phyloP scores from a whole-genome alignment of 2,329 filamentous ascomycete species.

The Hypoxylon sp. region DNA sequence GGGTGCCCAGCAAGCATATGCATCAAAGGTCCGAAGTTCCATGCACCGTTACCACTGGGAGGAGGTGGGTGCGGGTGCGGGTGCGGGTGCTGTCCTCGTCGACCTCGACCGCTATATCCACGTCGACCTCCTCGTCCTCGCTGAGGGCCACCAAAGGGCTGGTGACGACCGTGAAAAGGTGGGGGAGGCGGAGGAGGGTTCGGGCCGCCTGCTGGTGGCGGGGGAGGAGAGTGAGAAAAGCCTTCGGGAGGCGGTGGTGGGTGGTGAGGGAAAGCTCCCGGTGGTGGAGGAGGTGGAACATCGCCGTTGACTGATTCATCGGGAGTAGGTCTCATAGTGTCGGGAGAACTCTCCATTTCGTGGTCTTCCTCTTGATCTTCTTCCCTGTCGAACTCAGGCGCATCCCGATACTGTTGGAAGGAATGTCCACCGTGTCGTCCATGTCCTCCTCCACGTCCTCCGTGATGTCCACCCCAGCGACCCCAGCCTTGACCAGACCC shows the following conservation, averaged over 20 bases:
- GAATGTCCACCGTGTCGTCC: constrained; percentile 34
- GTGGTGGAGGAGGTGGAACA: constrained; percentile 17
- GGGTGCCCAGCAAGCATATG: constrained; percentile 53
- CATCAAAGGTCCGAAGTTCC: constrained; percentile 53
- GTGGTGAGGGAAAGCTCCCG: constrained; percentile 20
- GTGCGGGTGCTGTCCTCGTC: constrained; percentile 31
- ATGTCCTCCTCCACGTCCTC: constrained; percentile 14
- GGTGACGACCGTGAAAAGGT: constrained; percentile 38
- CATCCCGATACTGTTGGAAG: constrained; percentile 39
- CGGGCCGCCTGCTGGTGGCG: constrained; percentile 24
- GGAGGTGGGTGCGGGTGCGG: constrained; percentile 33
- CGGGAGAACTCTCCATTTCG: constrained; percentile 49
- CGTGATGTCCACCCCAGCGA: constrained; percentile 28
- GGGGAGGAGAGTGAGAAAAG: constrained; percentile 27
- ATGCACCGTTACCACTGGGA: constrained; percentile 40
- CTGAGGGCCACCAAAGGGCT: constrained; percentile 28
- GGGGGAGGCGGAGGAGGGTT: constrained; percentile 23
- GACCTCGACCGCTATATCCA: constrained; percentile 37
- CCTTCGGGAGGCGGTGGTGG: constrained; percentile 15
- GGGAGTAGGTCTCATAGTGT: constrained; percentile 41
- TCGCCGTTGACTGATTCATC: constrained; percentile 30
- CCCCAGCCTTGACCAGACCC: constrained; percentile 32
- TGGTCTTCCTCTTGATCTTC: constrained; percentile 38
- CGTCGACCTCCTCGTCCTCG: constrained; percentile 34
- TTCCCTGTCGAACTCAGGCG: constrained; percentile 40